Conservation (phyloP, 129 eudicot species). For the Kitagawia praeruptora region DNA sequence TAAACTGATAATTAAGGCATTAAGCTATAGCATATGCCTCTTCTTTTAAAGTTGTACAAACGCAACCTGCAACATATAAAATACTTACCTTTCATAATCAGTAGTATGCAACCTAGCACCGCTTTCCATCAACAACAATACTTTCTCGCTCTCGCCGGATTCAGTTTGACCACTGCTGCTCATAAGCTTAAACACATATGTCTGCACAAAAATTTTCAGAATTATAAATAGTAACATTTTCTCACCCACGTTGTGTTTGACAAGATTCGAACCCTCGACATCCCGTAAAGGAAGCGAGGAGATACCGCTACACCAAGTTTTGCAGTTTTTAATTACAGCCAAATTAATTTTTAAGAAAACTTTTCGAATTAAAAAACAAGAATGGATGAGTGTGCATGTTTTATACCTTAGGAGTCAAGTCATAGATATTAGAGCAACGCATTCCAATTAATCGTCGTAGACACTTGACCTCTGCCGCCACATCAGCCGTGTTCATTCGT, state of each 20-base stretch:
- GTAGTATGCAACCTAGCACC: constrained; percentile 97
- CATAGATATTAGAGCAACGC: constrained; percentile 98
- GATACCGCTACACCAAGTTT: background rate
- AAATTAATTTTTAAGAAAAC: background rate
- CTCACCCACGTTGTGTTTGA: no score
- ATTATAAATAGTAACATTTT: constrained; percentile 1
- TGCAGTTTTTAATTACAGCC: background rate
- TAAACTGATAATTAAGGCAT: background rate
- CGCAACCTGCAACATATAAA: background rate
- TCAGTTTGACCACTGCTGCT: constrained; percentile 94
- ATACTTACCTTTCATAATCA: constrained; percentile 53
- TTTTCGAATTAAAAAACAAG: constrained; percentile 4
- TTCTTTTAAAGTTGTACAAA: background rate
- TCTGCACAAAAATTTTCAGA: constrained; percentile 34
- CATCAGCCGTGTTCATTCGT: constrained; percentile 99
- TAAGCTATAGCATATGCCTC: no score
- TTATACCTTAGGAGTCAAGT: constrained; percentile 74
- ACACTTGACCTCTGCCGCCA: constrained; percentile 99
- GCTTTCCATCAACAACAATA: constrained; percentile 92
- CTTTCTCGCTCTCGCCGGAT: constrained; percentile 98
- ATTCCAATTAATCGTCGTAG: constrained; percentile 82
- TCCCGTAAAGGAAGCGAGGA: no score
- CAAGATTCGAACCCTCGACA: no score
- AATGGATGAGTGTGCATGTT: background rate
- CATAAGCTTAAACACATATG: constrained; percentile 89